These are phyloP conservation scores for Pseudozyma hubeiensis DNA, from an alignment of 1,284 basidiomycete species.

Conservation along the genomic window DNA sequence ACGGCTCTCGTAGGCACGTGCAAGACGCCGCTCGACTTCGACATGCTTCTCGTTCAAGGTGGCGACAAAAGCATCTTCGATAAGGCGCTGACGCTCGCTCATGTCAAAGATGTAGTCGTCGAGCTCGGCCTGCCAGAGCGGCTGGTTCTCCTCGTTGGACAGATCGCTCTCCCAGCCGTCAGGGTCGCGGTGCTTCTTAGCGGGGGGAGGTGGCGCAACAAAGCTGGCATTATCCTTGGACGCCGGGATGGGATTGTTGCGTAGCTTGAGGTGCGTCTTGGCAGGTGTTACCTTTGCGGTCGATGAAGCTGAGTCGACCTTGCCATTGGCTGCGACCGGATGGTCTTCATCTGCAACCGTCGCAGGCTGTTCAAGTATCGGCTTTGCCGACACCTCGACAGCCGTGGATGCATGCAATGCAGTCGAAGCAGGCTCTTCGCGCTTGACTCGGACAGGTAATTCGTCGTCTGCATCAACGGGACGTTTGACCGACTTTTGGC, in stretches of 20 bases:
- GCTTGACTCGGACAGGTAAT: slow-evolving; percentile 27
- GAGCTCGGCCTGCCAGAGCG: slow-evolving; percentile 57
- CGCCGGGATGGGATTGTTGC: slow-evolving; percentile 53
- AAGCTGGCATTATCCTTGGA: slow-evolving; percentile 43
- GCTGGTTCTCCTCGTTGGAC: slow-evolving; percentile 59
- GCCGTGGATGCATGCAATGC: slow-evolving; percentile 6
- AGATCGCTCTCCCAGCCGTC: slow-evolving; percentile 65
- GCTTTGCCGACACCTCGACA: slow-evolving; percentile 1
- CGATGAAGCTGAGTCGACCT: slow-evolving; percentile 4
- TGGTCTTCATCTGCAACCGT: slow-evolving; percentile 3
- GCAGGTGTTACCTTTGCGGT: slow-evolving; percentile 16
- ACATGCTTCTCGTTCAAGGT: slow-evolving; percentile 40
- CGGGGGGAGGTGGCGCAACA: slow-evolving; percentile 47
- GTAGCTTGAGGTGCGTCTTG: slow-evolving; percentile 48
- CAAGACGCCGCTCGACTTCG: slow-evolving; percentile 51
- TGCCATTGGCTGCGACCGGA: slow-evolving; percentile 6
- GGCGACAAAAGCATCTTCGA: slow-evolving; percentile 51
- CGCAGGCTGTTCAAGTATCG: background rate
- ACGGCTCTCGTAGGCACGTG: slow-evolving; percentile 54
- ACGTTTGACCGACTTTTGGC: slow-evolving; percentile 1
- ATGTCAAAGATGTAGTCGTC: slow-evolving; percentile 54
- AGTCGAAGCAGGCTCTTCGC: slow-evolving; percentile 16
- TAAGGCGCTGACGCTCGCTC: slow-evolving; percentile 39
- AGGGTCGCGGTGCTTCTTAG: slow-evolving; percentile 46
- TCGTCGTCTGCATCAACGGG: background rate